These are phyloP conservation scores for Logfia minima DNA, from an alignment of 129 eudicot species.

Conservation along the genomic window DNA sequence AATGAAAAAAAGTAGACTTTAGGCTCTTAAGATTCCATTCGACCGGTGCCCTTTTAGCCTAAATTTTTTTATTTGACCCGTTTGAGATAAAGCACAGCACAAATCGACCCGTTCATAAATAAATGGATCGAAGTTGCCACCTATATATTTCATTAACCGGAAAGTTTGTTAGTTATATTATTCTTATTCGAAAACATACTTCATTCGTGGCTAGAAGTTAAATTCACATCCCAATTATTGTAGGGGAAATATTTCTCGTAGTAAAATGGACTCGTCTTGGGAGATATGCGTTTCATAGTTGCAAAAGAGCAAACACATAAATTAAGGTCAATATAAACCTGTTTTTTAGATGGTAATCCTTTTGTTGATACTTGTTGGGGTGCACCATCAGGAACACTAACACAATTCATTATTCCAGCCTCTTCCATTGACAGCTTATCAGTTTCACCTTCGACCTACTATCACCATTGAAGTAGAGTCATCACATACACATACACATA, in stretches of 20 bases:
- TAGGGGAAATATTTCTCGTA: background rate
- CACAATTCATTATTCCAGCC: constrained; percentile 74
- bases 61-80: background rate
- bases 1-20: background rate
- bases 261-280: background rate
- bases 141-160: background rate
- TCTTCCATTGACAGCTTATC: constrained; percentile 91
- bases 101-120: background rate
- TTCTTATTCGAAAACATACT: background rate
- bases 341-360: constrained; percentile 51
- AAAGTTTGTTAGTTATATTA: background rate
- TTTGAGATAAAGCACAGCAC: background rate
- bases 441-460: constrained; percentile 90
- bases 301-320: constrained; percentile 1
- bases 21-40: background rate
- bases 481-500: constrained; percentile 22
- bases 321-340: constrained; percentile 44
- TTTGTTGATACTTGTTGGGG: constrained; percentile 65
- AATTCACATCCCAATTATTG: background rate
- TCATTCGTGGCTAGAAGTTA: background rate
- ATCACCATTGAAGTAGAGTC: constrained; percentile 25
- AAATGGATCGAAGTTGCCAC: background rate
- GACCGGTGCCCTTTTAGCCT: background rate
- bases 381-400: constrained; percentile 94
- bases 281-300: constrained; percentile 4